A percentile compares a stretch with the other conserved stretches of the same genome.
Evolutionary conservation across 2,329 filamentous ascomycete genomes (phyloP).

Genomic region (Mycosphaerella sp.): DNA sequence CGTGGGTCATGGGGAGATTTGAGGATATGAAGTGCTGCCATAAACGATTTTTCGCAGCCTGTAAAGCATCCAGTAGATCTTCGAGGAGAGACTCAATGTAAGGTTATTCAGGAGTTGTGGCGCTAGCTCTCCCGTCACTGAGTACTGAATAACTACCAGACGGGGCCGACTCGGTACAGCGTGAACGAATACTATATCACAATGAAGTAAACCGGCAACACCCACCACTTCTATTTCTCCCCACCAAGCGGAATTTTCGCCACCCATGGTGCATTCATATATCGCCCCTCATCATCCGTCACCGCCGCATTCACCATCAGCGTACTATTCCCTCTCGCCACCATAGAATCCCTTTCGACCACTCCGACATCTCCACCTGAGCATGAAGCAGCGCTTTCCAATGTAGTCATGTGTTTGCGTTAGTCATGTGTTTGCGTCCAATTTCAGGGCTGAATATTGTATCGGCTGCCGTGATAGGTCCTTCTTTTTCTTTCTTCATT

Average conservation of each 20-base stretch:
- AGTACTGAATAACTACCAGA: no score
- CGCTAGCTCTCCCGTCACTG: no score
- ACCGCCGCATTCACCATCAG: conserved; percentile 54
- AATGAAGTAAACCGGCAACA: background rate
- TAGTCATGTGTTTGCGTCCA: no score
- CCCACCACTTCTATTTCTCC: background rate
- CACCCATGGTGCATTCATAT: conserved; percentile 49
- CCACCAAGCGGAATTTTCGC: conserved; percentile 35
- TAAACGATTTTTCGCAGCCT: background rate
- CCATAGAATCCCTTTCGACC: background rate
- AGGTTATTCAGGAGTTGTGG: no score
- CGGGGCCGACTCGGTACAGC: background rate
- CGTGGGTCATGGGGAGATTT: conserved; percentile 1
- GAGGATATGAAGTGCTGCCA: background rate
- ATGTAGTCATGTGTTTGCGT: no score
- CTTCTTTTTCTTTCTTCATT: no score
- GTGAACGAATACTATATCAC: background rate
- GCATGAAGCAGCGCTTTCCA: background rate
- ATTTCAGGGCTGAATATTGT: no score
- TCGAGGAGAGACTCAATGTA: background rate
- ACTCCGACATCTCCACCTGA: background rate
- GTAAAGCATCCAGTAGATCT: background rate
- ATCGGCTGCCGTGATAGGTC: no score
- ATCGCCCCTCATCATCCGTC: conserved; percentile 45
- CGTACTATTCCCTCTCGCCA: conserved; percentile 43